Evolutionary conservation across 176 grass and related monocot species (phyloP), one percentile per base, ranked within the genome.

Genomic region (Musa itinerans): DNA sequence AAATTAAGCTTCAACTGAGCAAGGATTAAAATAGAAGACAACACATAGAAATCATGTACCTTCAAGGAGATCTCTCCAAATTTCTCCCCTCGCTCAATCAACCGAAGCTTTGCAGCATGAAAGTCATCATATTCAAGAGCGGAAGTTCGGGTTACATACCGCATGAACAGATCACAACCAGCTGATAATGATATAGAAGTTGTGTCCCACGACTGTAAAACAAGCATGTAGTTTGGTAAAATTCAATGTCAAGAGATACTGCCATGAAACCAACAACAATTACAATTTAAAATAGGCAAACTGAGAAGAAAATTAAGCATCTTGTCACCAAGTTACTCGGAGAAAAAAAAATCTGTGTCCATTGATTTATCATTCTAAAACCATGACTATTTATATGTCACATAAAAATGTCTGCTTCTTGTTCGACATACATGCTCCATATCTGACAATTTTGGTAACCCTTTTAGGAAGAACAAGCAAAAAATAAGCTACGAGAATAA

Each of bases 11-110:
- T 76, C 21, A 12, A 20, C 55, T 49, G 71, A 22, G 15, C 2
- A 52, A 50, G 83, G 21, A 70, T 63, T 10, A 57, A 43, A 70
- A 27, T 69, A 2, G 52, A 68, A 72, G n/a, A 76, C 53, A 75
- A 15, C n/a, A 71, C 17, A 70, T 55, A 0, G 11, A 10, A 78
- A 57, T 17, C 25, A 81, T 3, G 49, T 52, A 94, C 95, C 95
- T 99, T 99, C 76, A 99, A 73, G 13, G 95, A 99, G 65, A 99
- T 99, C 76, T 94, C 95, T 78, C 95, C 90, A 86, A 99, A 99
- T 72, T 94, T 98, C 78, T 99, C 95, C 21, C 90, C 95, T n/a
- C 95, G 86, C 73, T 99, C 95, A 23, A 99, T 99, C 48, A 99
- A 73, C 50, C 90, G 95, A 52, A 76, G 85, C 63, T 89, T 99